phyloP scores from a whole-genome alignment of 2,329 filamentous ascomycete genomes.

The Fusarium sp. region DNA sequence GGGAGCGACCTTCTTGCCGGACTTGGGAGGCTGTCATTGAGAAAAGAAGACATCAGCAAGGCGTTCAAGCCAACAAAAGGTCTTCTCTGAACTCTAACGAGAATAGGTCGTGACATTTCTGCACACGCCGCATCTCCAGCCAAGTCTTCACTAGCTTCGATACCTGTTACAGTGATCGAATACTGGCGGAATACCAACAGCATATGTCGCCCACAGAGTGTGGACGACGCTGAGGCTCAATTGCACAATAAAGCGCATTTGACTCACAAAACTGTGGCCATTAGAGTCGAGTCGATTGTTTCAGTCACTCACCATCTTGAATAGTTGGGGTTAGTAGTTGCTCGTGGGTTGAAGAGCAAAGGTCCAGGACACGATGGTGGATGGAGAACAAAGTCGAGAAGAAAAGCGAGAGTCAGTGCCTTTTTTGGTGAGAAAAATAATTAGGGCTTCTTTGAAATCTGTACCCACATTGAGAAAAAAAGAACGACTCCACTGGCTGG shows the following conservation, averaged over 20 bases:
- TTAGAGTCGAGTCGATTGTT: constrained; percentile 48
- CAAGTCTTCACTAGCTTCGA: constrained; percentile 66
- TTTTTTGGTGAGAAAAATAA: constrained; percentile 45
- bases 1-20: constrained; percentile 96
- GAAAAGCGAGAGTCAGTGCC: constrained; percentile 28
- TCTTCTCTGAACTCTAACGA: constrained; percentile 96
- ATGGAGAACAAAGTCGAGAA: constrained; percentile 43
- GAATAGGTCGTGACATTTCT: constrained; percentile 66
- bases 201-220: constrained; percentile 27
- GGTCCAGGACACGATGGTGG: constrained; percentile 45
- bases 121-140: constrained; percentile 67
- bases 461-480: constrained; percentile 25
- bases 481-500: constrained; percentile 3
- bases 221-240: constrained; percentile 47
- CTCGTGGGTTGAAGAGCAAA: constrained; percentile 49
- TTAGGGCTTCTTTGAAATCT: constrained; percentile 48
- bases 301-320: constrained; percentile 55
- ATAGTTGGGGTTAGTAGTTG: constrained; percentile 49
- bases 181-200: constrained; percentile 49
- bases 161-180: constrained; percentile 35
- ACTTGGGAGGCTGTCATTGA: constrained; percentile 99
- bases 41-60: constrained; percentile 98
- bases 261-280: constrained; percentile 51
- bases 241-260: constrained; percentile 46
- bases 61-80: constrained; percentile 76